These are phyloP conservation scores for Auxenochlorella pyrenoidosa DNA, from an alignment of 139 green algal genomes.

Conservation along the genomic window DNA sequence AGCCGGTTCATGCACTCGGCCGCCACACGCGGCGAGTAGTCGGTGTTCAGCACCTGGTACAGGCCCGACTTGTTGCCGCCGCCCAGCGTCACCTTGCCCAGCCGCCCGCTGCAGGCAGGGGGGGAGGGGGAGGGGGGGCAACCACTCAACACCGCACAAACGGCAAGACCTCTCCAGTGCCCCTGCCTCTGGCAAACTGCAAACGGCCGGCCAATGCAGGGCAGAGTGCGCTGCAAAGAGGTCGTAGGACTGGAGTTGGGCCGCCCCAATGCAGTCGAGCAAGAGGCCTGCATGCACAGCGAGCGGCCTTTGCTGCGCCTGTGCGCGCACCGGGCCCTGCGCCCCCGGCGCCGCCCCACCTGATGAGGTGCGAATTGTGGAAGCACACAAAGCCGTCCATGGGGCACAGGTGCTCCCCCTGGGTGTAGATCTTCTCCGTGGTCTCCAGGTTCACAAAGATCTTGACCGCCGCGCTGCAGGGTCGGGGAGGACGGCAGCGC, in stretches of 20 bases:
- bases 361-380: slow-evolving; percentile 89
- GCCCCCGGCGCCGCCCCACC: background rate
- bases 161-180: no score
- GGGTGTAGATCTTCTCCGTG: slow-evolving; percentile 89
- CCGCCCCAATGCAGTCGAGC: background rate
- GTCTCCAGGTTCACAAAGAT: slow-evolving; percentile 93
- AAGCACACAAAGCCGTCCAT: slow-evolving; percentile 94
- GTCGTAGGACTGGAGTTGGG: background rate
- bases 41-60: slow-evolving; percentile 82
- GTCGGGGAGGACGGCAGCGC: no score
- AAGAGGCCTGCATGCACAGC: no score
- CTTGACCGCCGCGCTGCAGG: slow-evolving; percentile 33
- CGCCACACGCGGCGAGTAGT: slow-evolving; percentile 71
- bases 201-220: background rate
- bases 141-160: no score
- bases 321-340: no score
- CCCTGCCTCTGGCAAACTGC: background rate
- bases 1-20: slow-evolving; percentile 89
- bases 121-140: no score
- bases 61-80: slow-evolving; percentile 90
- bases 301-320: no score
- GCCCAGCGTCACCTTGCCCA: slow-evolving; percentile 95
- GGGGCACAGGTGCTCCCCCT: slow-evolving; percentile 82
- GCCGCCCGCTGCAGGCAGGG: slow-evolving; percentile 64
- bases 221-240: background rate